Evolutionary conservation across 2,329 filamentous ascomycete genomes (phyloP).

Genomic region (Juglanconis sp.): DNA sequence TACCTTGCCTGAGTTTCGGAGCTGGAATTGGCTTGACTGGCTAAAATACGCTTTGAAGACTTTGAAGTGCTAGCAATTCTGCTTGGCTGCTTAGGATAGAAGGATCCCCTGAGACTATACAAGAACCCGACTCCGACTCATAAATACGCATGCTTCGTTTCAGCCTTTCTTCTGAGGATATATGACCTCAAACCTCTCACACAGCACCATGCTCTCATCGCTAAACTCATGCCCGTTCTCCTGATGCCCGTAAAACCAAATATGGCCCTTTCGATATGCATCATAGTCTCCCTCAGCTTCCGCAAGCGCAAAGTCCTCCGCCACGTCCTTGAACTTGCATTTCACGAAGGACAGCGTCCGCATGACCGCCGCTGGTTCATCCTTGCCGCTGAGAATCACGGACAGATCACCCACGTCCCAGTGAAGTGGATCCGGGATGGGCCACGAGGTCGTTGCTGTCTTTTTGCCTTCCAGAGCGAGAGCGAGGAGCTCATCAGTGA

Average conservation of each 20-base stretch:
- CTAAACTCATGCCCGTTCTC: constrained; percentile 21
- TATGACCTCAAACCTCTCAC: constrained; percentile 28
- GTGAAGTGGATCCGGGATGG: constrained; percentile 25
- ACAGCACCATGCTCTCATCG: constrained; percentile 26
- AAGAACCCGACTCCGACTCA: no score
- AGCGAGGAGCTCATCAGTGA: constrained; percentile 19
- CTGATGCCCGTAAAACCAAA: constrained; percentile 24
- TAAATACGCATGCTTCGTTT: no score
- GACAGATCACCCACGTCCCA: constrained; percentile 28
- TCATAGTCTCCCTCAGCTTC: constrained; percentile 29
- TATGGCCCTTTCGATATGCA: constrained; percentile 24
- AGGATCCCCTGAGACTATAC: no score
- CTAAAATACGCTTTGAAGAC: no score
- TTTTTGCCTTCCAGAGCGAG: constrained; percentile 26
- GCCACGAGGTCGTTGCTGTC: constrained; percentile 29
- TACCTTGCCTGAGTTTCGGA: not conserved
- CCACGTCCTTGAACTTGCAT: constrained; percentile 27
- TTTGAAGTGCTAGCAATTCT: no score
- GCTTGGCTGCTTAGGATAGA: not conserved
- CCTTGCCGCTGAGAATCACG: constrained; percentile 26
- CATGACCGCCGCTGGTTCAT: constrained; percentile 25
- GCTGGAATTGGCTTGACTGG: no score
- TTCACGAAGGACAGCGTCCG: constrained; percentile 24
- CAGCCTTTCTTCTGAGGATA: constrained; percentile 12
- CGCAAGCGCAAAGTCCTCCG: constrained; percentile 27